Conservation (phyloP, 345 rosid species). For the Cardiospermum halicacabum region DNA sequence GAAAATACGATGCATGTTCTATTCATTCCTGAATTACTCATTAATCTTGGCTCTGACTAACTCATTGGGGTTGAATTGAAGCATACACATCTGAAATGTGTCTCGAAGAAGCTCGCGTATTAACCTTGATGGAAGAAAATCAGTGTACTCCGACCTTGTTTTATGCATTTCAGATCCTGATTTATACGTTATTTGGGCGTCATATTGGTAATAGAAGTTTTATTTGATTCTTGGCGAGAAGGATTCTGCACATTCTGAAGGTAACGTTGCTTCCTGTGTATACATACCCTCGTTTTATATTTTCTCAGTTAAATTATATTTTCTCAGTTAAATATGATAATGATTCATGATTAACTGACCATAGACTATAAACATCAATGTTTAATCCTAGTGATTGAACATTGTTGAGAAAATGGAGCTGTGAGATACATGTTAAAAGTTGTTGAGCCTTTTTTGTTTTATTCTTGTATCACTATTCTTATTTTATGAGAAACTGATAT, state of each 20-base stretch:
- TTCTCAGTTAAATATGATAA: background rate
- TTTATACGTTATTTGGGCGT: too few relatives aligned
- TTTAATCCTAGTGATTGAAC: background rate
- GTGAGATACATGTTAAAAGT: background rate
- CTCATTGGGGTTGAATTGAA: background rate
- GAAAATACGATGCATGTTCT: conserved; percentile 52
- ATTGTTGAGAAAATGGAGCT: background rate
- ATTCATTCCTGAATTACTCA: conserved; percentile 7
- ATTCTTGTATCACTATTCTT: too few relatives aligned
- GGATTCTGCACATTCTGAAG: background rate
- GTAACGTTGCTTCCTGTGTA: background rate
- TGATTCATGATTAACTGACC: background rate
- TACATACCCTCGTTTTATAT: background rate
- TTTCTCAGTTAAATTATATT: too few relatives aligned
- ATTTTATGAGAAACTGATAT: too few relatives aligned
- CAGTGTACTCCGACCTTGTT: background rate
- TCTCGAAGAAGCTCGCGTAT: background rate
- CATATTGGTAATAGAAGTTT: background rate
- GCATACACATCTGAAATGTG: too few relatives aligned
- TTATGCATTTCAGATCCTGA: background rate
- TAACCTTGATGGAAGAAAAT: background rate
- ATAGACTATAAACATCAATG: background rate
- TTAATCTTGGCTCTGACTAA: conserved; percentile 1
- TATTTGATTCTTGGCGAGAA: background rate
- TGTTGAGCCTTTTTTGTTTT: background rate